These are phyloP conservation scores for Yarrowia deformans DNA, from an alignment of 805 yeast species.

Conservation along the genomic window DNA sequence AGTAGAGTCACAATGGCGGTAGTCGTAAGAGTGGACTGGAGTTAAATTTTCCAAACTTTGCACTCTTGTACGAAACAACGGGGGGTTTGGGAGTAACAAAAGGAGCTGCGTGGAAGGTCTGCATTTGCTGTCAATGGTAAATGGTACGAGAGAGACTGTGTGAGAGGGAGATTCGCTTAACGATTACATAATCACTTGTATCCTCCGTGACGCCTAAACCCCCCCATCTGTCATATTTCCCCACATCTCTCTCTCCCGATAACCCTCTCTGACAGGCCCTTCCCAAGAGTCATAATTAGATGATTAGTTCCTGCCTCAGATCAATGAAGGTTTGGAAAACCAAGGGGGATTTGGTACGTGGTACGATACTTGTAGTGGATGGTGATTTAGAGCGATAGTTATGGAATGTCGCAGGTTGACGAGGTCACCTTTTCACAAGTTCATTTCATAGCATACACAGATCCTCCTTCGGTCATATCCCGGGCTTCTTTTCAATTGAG, in stretches of 20 bases:
- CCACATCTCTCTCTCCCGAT: neutral
- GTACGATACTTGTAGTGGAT: too few relatives aligned
- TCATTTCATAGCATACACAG: neutral
- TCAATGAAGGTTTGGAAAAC: neutral
- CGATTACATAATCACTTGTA: too few relatives aligned
- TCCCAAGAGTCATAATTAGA: conserved; percentile 4
- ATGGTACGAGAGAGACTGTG: neutral
- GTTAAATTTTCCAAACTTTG: conserved; percentile 39
- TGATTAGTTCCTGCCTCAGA: neutral
- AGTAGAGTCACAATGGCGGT: conserved; percentile 36
- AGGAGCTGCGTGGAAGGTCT: neutral
- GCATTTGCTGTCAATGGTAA: conserved; percentile 6
- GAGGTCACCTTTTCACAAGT: too few relatives aligned
- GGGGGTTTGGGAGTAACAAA: conserved; percentile 22
- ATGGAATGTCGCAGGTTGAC: too few relatives aligned
- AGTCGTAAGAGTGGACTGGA: conserved; percentile 38
- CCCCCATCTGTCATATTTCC: neutral
- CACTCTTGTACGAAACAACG: conserved; percentile 3
- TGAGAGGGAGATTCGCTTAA: too few relatives aligned
- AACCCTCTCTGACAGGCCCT: neutral
- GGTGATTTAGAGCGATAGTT: too few relatives aligned
- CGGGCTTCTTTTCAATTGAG: neutral
- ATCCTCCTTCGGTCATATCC: neutral
- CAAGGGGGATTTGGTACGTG: too few relatives aligned
- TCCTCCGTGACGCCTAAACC: too few relatives aligned